A percentile compares a stretch with the other conserved stretches of the same genome.
phyloP scores from a whole-genome alignment of 2,329 filamentous ascomycete genomes.

The Shiraia sp. region DNA sequence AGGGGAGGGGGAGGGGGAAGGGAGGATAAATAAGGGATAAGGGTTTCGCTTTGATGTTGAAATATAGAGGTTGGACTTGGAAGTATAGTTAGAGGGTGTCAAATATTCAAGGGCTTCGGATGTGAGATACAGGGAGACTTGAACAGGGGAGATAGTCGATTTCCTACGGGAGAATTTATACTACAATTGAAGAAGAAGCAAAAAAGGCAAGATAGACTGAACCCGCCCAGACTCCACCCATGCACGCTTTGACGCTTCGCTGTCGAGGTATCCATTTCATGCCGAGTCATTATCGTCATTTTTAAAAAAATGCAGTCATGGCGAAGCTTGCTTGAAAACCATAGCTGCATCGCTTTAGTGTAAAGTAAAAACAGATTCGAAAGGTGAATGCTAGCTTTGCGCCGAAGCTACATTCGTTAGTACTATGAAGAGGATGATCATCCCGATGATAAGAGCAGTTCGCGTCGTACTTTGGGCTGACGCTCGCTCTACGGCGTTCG shows the following conservation, averaged over 20 bases:
- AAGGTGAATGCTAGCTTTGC: slow-evolving; percentile 5
- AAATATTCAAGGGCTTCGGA: no score
- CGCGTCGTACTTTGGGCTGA: background rate
- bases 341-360: background rate
- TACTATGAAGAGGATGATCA: background rate
- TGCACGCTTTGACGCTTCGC: slow-evolving; percentile 7
- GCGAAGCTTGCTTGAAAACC: no score
- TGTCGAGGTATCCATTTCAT: background rate
- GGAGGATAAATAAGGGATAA: no score
- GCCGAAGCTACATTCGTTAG: background rate
- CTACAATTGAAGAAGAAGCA: slow-evolving; percentile 2
- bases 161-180: background rate
- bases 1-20: no score
- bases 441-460: no score
- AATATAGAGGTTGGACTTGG: no score
- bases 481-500: slow-evolving; percentile 2
- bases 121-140: no score
- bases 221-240: slow-evolving; percentile 5
- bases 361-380: slow-evolving; percentile 3
- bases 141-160: no score
- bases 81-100: no score
- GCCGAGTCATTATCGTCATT: background rate
- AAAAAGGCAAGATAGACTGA: slow-evolving; percentile 4
- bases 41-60: no score
- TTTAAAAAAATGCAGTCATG: background rate